Base-by-base conservation (phyloP, 1,284 basidiomycete species). In the Apiotrichum brassicae region DNA sequence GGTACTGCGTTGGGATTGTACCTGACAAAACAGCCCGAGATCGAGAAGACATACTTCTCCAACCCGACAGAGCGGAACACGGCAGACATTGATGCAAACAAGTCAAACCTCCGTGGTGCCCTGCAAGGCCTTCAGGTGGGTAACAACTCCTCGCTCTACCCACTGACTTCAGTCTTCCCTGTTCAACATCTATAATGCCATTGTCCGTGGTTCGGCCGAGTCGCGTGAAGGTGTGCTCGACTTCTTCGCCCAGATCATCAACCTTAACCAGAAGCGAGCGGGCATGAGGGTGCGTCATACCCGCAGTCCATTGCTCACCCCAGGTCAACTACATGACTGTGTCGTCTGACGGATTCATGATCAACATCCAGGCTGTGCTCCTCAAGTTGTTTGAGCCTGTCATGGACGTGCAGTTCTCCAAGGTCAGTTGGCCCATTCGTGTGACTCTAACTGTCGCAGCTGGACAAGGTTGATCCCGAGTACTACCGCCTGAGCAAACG, bases 381-480 rank as follows among this genome's bases (percentile, higher is more conserved):
- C 77, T 93, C 36, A 81, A 84, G 19, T 88, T 99, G 60, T 86
- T 91, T n/a, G 89, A 92, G 59, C 95, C 95, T 0, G 97, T 98
- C 67, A 91, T 97, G 80, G 94, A 98, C 69, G 83, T 87, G 0
- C 82, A 80, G 48, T 94, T 85, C 63, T 83, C 84, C 45, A 98
- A 97, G 80, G 89, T 85, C 61, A 42, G 73, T 47, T 18, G 6
- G 12, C 19, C n/a, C 8, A 6, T 28, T 6, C 9, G 12, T 35
- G n/a, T 4, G 7, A 18, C 6, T 1, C n/a, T n/a, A n/a, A n/a
- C n/a, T 43, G 11, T 49, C 36, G 35, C 46, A 93, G 87, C 84
- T 95, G 62, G 88, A 97, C 68, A 86, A 88, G 48, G 88, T 98
- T 48, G 93, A 98, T 64, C 77, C 83, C 4, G 75, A 84, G 19